Conservation (phyloP, 139 green algal species). For the Closterium sp. region DNA sequence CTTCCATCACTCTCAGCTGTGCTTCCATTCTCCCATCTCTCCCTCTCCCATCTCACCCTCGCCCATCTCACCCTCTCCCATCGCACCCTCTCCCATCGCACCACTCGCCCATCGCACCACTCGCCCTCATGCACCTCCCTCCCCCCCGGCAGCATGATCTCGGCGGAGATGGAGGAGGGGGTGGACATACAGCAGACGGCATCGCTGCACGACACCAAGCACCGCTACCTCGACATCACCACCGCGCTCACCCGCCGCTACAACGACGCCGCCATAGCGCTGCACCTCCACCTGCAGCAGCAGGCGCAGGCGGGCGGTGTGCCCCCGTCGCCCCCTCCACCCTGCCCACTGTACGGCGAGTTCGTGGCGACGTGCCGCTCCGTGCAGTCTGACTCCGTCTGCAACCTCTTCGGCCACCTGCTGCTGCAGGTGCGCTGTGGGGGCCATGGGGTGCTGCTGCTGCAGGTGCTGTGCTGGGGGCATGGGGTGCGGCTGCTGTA, state of each 20-base stretch:
- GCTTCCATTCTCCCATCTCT: too few species aligned
- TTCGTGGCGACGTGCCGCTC: neutral
- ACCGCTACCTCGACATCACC: neutral
- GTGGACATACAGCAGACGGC: neutral
- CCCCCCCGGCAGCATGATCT: neutral
- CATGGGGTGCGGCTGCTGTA: too few species aligned
- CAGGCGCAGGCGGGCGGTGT: neutral
- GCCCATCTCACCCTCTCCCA: too few species aligned
- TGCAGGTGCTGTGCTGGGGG: neutral
- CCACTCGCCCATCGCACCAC: neutral
- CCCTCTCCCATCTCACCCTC: too few species aligned
- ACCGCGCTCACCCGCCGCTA: neutral
- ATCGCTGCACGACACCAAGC: neutral
- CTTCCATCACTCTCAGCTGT: too few species aligned
- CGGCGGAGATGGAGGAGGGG: neutral
- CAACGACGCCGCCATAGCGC: neutral
- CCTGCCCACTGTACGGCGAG: neutral
- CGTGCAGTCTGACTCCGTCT: neutral
- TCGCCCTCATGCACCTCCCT: too few species aligned
- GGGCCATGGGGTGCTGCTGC: neutral
- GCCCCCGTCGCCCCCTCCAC: too few species aligned
- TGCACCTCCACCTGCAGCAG: neutral
- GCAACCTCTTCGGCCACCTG: neutral
- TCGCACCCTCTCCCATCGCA: neutral
- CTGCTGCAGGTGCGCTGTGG: neutral